Evolutionary conservation across 139 green algal genomes (phyloP), one percentile per base, ranked within the genome.

Genomic region (Pseudopediastrum boryanum): DNA sequence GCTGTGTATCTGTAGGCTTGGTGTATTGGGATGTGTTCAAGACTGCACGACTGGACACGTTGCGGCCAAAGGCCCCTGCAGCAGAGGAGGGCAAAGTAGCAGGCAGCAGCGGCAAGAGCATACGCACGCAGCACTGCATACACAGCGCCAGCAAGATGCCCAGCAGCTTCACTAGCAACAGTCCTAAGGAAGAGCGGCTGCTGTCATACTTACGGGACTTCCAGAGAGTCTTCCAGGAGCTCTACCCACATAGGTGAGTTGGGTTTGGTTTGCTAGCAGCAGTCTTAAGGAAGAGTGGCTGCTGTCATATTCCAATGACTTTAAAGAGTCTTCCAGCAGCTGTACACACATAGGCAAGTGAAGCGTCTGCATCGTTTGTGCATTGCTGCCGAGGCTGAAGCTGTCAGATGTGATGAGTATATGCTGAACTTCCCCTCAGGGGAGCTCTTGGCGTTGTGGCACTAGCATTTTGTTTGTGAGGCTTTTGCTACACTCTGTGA

Each of bases 1-100:
- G n/a, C n/a, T 65, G 48, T 7, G 9, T 76, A 29, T 23, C 2
- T 62, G 41, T 44, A 80, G 73, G 85, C 1, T 48, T 88, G 23
- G 86, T 90, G 19, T 88, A 83, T 67, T 94, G 88, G 86, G 88
- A 94, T 75, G 87, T 93, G 51, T 91, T 91, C 79, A 90, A 89
- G 82, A 83, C 69, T 3, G 87, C 67, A 21, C 63, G 78, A 43
- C 78, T 94, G 54, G 84, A 86, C 4, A 58, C 66, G 0, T 77
- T 94, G 35, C 85, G 91, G 78, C 63, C 56, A 7, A 83, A 85
- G 66, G 35, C 73, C 23, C n/a, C 38, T 25, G 58, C 54, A 63
- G 9, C 73, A 39, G 58, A 27, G 33, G 19, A 44, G 16, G 73
- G 62, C 27, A 12, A 56, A 16, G 46, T 16, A 16, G 9, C 54